Evolutionary conservation across 2,329 filamentous ascomycete species (phyloP).

Genomic region (Aphanocladium album): DNA sequence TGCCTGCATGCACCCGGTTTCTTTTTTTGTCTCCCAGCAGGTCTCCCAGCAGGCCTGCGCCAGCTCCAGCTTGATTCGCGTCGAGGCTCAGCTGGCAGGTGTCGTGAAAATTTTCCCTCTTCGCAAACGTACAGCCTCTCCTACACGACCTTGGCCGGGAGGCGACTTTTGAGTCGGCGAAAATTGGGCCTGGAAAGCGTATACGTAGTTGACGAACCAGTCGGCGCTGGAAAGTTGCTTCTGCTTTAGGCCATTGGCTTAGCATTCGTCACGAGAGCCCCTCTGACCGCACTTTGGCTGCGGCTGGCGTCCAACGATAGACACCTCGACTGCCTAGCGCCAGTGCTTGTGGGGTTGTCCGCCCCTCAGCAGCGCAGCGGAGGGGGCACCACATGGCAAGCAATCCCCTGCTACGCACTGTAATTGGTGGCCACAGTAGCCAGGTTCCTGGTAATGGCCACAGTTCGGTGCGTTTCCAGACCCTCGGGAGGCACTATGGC

Average conservation of each 20-base stretch:
- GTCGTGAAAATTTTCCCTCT: neutral
- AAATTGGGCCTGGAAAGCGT: conserved; percentile 2
- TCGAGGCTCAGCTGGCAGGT: neutral
- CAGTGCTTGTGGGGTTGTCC: conserved; percentile 1
- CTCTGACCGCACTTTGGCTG: conserved; percentile 11
- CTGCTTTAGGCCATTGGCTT: conserved; percentile 2
- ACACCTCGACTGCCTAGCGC: neutral
- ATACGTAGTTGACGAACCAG: neutral
- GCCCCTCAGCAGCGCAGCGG: conserved; percentile 3
- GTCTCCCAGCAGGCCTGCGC: too few species aligned
- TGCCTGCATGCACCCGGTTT: neutral
- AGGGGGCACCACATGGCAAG: conserved; percentile 14
- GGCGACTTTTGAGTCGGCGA: neutral
- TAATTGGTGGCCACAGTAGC: conserved; percentile 18
- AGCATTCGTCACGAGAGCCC: conserved; percentile 1
- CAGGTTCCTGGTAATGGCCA: conserved; percentile 21
- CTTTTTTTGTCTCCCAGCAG: neutral
- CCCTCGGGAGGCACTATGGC: conserved; percentile 27
- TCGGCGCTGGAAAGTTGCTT: neutral
- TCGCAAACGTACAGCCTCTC: neutral
- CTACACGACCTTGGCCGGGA: neutral
- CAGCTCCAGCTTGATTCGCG: neutral
- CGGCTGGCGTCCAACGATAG: conserved; percentile 4
- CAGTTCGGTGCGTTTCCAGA: conserved; percentile 27
- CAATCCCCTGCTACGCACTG: conserved; percentile 9